These are phyloP conservation scores for Pestalotiopsis sp. DNA, from an alignment of 2,329 filamentous ascomycete genomes.

Conservation along the genomic window DNA sequence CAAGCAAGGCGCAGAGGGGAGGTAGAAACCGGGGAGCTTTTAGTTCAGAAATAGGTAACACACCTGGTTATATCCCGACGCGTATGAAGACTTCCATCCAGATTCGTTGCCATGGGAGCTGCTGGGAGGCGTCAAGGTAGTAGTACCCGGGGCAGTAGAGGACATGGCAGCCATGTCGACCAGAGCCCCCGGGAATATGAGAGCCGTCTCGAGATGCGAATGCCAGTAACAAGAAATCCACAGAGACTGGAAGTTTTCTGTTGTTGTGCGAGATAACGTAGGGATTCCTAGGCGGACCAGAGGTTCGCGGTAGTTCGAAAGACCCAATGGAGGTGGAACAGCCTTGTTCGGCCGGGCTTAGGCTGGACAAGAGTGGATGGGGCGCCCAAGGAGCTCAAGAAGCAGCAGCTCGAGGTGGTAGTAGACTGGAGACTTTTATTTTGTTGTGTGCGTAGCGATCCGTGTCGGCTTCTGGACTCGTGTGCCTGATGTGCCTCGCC, in stretches of 20 bases:
- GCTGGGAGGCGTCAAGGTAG: conserved; percentile 49
- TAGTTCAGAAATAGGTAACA: conserved; percentile 15
- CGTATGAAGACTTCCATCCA: conserved; percentile 39
- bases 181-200: conserved; percentile 19
- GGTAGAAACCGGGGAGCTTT: neutral
- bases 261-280: neutral
- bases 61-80: conserved; percentile 28
- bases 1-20: neutral
- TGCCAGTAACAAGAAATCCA: neutral
- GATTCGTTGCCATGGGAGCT: conserved; percentile 50
- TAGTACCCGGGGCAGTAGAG: conserved; percentile 47
- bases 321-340: neutral
- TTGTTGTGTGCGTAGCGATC: neutral
- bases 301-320: neutral
- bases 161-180: conserved; percentile 54
- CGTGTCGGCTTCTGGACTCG: neutral
- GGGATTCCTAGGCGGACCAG: neutral
- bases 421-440: too few species aligned
- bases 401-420: neutral
- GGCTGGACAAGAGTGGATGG: neutral
- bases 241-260: neutral
- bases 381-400: neutral
- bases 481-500: neutral
- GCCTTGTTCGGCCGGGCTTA: neutral
- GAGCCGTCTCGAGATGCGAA: neutral